A percentile compares a stretch with the other conserved stretches of the same genome.
phyloP scores from a whole-genome alignment of 495 filamentous ascomycete species.

The Penicillium roqueforti region DNA sequence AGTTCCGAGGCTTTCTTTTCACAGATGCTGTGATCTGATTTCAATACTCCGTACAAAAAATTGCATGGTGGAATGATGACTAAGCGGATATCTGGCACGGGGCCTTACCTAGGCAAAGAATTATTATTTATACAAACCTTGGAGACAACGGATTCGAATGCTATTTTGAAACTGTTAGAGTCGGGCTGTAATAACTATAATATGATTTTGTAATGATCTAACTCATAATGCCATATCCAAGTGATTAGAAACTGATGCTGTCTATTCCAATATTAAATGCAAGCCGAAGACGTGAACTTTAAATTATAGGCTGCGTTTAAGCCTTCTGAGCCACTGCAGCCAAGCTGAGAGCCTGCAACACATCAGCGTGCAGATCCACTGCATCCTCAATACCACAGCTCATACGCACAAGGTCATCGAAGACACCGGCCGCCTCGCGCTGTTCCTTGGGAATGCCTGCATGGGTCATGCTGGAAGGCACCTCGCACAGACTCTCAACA shows the following conservation, averaged over 20 bases:
- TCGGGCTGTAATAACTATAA: background rate
- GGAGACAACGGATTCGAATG: background rate
- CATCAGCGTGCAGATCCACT: slow-evolving; percentile 76
- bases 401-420: slow-evolving; percentile 89
- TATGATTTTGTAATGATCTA: background rate
- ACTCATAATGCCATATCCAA: slow-evolving; percentile 11
- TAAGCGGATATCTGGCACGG: slow-evolving; percentile 17
- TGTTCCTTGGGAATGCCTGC: slow-evolving; percentile 86
- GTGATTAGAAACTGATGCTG: background rate
- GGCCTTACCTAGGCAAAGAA: background rate
- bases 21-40: background rate
- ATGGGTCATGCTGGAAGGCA: slow-evolving; percentile 94
- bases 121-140: no score
- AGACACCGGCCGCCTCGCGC: slow-evolving; percentile 90
- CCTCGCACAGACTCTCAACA: slow-evolving; percentile 86
- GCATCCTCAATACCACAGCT: slow-evolving; percentile 93
- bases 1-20: background rate
- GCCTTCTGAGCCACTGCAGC: slow-evolving; percentile 39
- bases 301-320: slow-evolving; percentile 25
- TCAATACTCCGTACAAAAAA: slow-evolving; percentile 14
- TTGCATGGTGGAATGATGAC: slow-evolving; percentile 20
- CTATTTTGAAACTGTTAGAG: background rate
- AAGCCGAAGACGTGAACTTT: background rate
- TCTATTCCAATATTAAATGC: slow-evolving; percentile 4
- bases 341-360: slow-evolving; percentile 77